Base-by-base conservation (phyloP, 1,284 basidiomycete species). In the Tilletia indica region DNA sequence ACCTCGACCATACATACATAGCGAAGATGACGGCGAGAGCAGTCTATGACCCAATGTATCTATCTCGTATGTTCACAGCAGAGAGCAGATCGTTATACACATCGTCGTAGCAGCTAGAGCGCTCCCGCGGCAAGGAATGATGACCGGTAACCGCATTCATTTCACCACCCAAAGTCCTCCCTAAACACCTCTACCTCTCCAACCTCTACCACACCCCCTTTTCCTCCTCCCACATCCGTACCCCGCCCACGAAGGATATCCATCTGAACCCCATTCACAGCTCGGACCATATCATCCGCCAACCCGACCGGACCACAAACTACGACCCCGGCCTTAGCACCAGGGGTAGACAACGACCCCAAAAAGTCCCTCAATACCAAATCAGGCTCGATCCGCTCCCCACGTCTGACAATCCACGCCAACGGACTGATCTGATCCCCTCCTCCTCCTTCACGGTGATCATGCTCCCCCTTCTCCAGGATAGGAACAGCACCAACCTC, bases 81-180 rank as follows among this genome's bases (percentile, higher is more conserved):
- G 25, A 31, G 25, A 31, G 25, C 25, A 31, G 25, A 31, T 31
- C 25, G 25, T 31, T 31, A 31, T 31, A 31, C 25, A 31, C n/a
- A 31, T 31, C 25, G 25, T 31, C 25, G 25, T 31, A 2, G 2
- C 25, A 31, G 25, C 25, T 31, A 31, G 25, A 31, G 25, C 25
- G 25, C 25, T 31, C 25, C 25, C 25, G 25, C 25, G 25, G 25
- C 25, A 1, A 31, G 25, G 25, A 31, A 0, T 31, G 25, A 2
- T 31, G 25, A 31, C 25, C 25, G 25, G 25, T 31, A 31, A 31
- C 25, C 25, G 25, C 25, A 31, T 31, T 31, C 25, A 31, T 31
- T 64, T 64, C 36, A 64, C 61, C 36, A 64, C 16, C 61, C 61
- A 64, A 64, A 64, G 61, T 64, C 61, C 61, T 64, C 61, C 34